A percentile compares a stretch with the other conserved stretches of the same genome.
phyloP scores from a whole-genome alignment of 2,329 filamentous ascomycete genomes.

The Paraphoma chrysanthemicola region DNA sequence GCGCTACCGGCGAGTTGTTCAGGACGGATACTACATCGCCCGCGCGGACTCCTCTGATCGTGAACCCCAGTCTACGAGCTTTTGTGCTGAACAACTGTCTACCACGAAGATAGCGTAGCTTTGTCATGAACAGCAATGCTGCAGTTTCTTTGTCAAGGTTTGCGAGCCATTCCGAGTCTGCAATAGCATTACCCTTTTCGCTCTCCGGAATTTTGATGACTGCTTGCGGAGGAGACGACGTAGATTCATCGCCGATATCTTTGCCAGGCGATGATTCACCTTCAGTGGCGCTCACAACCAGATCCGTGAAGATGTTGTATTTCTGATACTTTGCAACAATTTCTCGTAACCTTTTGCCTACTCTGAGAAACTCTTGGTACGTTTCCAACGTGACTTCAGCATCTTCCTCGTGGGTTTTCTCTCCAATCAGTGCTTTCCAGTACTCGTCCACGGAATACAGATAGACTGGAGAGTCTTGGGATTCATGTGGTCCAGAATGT shows the following conservation, averaged over 20 bases:
- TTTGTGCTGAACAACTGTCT: slow-evolving; percentile 1
- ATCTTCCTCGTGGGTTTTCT: too few relatives aligned
- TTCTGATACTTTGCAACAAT: too few relatives aligned
- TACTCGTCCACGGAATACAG: background rate
- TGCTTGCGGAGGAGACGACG: too few relatives aligned
- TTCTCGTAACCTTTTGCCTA: too few relatives aligned
- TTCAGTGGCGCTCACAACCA: too few relatives aligned
- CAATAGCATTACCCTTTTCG: background rate
- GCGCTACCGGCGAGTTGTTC: slow-evolving; percentile 1
- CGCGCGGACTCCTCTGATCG: background rate
- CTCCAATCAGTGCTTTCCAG: too few relatives aligned
- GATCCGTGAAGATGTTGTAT: too few relatives aligned
- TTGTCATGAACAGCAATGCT: background rate
- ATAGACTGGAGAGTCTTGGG: background rate
- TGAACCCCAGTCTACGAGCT: background rate
- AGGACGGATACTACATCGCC: slow-evolving; percentile 8
- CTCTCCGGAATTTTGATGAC: too few relatives aligned
- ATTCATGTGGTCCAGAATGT: background rate
- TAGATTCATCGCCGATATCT: too few relatives aligned
- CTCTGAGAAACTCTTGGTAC: too few relatives aligned
- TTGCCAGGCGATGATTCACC: too few relatives aligned
- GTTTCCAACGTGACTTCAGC: too few relatives aligned
- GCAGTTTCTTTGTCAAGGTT: background rate
- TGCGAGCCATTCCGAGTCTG: background rate
- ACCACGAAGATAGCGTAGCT: background rate